Base-by-base conservation (phyloP, 2,329 filamentous ascomycete species). In the Endoconidiophora polonica region DNA sequence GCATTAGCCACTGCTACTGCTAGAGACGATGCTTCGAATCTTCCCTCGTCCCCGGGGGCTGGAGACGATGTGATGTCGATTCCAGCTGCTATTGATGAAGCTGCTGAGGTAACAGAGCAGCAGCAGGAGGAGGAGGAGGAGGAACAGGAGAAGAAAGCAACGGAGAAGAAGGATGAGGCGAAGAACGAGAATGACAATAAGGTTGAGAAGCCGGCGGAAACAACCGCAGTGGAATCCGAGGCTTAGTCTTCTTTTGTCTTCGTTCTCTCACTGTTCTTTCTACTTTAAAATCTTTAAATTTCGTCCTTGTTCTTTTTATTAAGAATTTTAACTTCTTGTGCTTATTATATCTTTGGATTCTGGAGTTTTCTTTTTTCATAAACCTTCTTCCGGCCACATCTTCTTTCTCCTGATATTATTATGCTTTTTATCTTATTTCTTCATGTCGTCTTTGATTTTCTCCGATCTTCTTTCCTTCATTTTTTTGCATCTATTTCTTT, bases 221-320 rank as follows among this genome's bases (percentile, higher is more conserved):
- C 26, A 29, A 29, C 26, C 26, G 26, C 26, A 29, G 43, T 9
- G 43, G 26, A 36, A 29, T 33, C 5, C 6, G 23, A 22, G 24
- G 14, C 22, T 26, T 44, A 16, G 14, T 47, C 22, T 18, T 44
- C 33, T 20, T 48, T 39, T 33, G 4, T 26, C 41, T 44, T 42
- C 10, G 20, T 29, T 53, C n/a, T 36, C 7, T 44, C 29, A 10
- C 43, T 40, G 29, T 18, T 41, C 29, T 18, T 42, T 37, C 46
- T 45, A 23, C 39, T 52, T 42, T 14, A 24, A 18, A 46, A 48
- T 29, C 26, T 42, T 44, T 47, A 24, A 29, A 38, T 50, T 44
- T 46, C 12, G 36, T 48, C 45, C 42, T 39, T 16, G 37, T 41
- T 26, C 38, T 48, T 45, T 29, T 10, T 29, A 29, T 29, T 29